These are phyloP conservation scores for Abrus pulchellus DNA, from an alignment of 306 rosid species.

Conservation along the genomic window DNA sequence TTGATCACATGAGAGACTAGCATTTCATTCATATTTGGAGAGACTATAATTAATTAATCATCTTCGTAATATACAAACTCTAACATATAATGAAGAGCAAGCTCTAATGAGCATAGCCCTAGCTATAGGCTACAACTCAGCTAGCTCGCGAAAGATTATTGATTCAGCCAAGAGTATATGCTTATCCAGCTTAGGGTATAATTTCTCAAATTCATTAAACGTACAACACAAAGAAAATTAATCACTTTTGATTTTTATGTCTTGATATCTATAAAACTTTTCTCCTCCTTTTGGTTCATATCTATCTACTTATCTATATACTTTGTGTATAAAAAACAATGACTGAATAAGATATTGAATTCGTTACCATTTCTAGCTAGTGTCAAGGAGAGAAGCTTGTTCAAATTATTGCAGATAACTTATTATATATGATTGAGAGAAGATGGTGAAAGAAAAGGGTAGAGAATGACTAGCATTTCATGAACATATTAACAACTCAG, in stretches of 20 bases:
- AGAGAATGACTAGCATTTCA: neutral
- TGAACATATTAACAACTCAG: neutral
- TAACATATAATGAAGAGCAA: neutral
- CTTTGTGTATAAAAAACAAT: too few relatives aligned
- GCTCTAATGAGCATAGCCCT: neutral
- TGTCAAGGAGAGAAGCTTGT: neutral
- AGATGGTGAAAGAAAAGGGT: neutral
- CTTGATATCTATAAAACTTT: neutral
- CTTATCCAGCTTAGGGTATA: neutral
- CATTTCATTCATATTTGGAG: neutral
- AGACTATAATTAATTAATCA: constrained; percentile 5
- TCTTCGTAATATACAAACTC: neutral
- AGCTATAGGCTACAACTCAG: constrained; percentile 7
- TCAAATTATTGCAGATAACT: neutral
- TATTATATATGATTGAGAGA: neutral
- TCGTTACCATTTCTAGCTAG: neutral
- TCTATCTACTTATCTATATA: too few relatives aligned
- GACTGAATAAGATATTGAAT: too few relatives aligned
- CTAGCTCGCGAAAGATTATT: neutral
- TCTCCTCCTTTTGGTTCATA: neutral
- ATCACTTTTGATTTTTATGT: neutral
- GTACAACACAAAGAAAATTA: neutral
- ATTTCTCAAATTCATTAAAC: neutral
- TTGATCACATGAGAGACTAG: neutral
- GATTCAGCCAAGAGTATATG: neutral